phyloP scores from a whole-genome alignment of 2,329 filamentous ascomycete genomes.

The Arthroderma sp. region DNA sequence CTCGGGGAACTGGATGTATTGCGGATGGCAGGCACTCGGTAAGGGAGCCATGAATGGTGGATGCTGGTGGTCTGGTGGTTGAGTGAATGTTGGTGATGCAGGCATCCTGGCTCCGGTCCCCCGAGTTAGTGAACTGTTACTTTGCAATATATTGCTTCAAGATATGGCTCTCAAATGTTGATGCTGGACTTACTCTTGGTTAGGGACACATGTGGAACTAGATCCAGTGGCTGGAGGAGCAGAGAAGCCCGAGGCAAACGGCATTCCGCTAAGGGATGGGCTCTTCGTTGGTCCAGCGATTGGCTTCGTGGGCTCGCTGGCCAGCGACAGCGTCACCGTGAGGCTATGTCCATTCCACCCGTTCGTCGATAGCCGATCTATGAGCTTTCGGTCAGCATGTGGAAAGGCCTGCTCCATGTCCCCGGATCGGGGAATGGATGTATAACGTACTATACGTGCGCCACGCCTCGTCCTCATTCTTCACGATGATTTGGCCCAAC shows the following conservation, averaged over 20 bases:
- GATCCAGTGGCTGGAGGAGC: slow-evolving; percentile 19
- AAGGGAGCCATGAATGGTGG: slow-evolving; percentile 9
- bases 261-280: slow-evolving; percentile 20
- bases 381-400: not conserved
- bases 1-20: slow-evolving; percentile 11
- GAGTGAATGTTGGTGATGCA: slow-evolving; percentile 11
- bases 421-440: not conserved
- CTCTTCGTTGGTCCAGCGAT: slow-evolving; percentile 34
- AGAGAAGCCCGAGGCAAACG: slow-evolving; percentile 22
- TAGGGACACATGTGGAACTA: slow-evolving; percentile 24
- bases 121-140: not conserved
- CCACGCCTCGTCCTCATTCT: slow-evolving; percentile 36
- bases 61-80: slow-evolving; percentile 13
- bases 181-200: slow-evolving; percentile 25
- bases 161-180: not conserved
- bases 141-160: not conserved
- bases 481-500: slow-evolving; percentile 35
- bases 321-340: slow-evolving; percentile 32
- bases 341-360: slow-evolving; percentile 35
- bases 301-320: slow-evolving; percentile 30
- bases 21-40: slow-evolving; percentile 4
- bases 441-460: slow-evolving; percentile 29
- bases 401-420: not conserved
- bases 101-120: slow-evolving; percentile 8
- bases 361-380: slow-evolving; percentile 31